These are phyloP conservation scores for Podaxis carcinomalis DNA, from an alignment of 768 basidiomycete species.

Conservation along the genomic window DNA sequence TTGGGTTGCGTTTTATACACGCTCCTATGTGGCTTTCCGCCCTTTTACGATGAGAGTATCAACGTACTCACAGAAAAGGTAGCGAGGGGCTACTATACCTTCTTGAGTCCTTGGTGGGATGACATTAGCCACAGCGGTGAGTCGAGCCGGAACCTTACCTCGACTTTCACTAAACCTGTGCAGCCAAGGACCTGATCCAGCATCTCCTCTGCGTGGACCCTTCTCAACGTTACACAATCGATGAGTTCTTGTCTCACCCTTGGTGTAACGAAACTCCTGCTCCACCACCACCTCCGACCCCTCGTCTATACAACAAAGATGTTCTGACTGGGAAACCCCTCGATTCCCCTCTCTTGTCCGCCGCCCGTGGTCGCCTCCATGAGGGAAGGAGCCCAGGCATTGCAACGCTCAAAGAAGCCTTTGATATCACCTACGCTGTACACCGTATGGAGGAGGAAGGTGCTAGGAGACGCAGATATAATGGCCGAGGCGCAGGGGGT, in stretches of 20 bases:
- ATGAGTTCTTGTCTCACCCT: constrained; percentile 94
- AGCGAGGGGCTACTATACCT: constrained; percentile 95
- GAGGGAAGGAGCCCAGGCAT: constrained; percentile 90
- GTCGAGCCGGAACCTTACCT: constrained; percentile 13
- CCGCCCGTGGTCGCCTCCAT: constrained; percentile 60
- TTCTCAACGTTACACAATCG: constrained; percentile 92
- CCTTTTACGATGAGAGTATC: constrained; percentile 99
- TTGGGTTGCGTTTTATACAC: constrained; percentile 99
- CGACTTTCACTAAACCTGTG: neutral
- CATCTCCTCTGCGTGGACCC: constrained; percentile 96
- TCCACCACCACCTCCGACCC: constrained; percentile 64
- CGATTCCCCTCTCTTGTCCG: constrained; percentile 88
- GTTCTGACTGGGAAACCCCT: constrained; percentile 44
- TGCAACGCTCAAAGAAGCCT: constrained; percentile 93
- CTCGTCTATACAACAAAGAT: constrained; percentile 40
- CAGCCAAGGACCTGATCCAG: constrained; percentile 92
- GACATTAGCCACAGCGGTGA: constrained; percentile 80
- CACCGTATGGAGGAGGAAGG: constrained; percentile 99
- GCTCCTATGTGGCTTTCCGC: constrained; percentile 93
- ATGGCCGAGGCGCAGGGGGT: constrained; percentile 74
- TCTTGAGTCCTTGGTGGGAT: constrained; percentile 99
- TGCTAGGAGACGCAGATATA: constrained; percentile 76
- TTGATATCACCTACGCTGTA: constrained; percentile 98
- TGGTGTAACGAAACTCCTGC: constrained; percentile 80
- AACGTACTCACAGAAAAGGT: constrained; percentile 98